Conservation (phyloP, 2,329 filamentous ascomycete species). For the Zarea fungicola region DNA sequence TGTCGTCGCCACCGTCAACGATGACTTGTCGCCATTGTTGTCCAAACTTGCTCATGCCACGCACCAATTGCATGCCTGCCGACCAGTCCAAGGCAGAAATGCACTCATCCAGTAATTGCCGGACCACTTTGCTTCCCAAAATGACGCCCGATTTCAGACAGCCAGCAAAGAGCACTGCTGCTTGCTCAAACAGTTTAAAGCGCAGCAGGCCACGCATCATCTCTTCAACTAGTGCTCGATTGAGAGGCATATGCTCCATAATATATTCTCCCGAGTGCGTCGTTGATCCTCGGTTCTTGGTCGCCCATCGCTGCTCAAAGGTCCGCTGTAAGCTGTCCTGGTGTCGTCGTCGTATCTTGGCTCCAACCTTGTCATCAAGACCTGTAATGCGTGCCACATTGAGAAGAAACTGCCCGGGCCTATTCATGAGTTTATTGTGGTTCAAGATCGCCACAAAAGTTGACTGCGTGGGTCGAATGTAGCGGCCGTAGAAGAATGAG, state of each 20-base stretch:
- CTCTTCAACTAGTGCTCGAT: slow-evolving; percentile 36
- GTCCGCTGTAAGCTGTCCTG: slow-evolving; percentile 19
- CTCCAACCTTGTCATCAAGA: slow-evolving; percentile 32
- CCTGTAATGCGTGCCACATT: slow-evolving; percentile 42
- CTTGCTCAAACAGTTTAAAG: slow-evolving; percentile 40
- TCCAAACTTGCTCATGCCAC: slow-evolving; percentile 22
- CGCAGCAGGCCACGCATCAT: slow-evolving; percentile 45
- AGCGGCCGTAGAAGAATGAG: slow-evolving; percentile 41
- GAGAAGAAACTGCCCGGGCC: slow-evolving; percentile 39
- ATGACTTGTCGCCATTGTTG: slow-evolving; percentile 25
- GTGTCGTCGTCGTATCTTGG: slow-evolving; percentile 32
- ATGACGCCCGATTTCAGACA: slow-evolving; percentile 32
- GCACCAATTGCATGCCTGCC: slow-evolving; percentile 27
- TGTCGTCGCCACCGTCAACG: slow-evolving; percentile 18
- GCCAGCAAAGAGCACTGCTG: slow-evolving; percentile 36
- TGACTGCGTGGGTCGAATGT: slow-evolving; percentile 41
- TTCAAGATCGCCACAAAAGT: slow-evolving; percentile 46
- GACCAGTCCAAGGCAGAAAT: slow-evolving; percentile 37
- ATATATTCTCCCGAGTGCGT: slow-evolving; percentile 29
- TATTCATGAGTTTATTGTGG: slow-evolving; percentile 40
- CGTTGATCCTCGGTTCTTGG: slow-evolving; percentile 19
- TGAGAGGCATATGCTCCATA: slow-evolving; percentile 36
- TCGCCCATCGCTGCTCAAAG: slow-evolving; percentile 22
- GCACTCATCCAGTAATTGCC: slow-evolving; percentile 37
- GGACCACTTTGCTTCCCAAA: slow-evolving; percentile 26